Conservation (phyloP, 176 grass and related monocot genomes). For the Carex pumila region DNA sequence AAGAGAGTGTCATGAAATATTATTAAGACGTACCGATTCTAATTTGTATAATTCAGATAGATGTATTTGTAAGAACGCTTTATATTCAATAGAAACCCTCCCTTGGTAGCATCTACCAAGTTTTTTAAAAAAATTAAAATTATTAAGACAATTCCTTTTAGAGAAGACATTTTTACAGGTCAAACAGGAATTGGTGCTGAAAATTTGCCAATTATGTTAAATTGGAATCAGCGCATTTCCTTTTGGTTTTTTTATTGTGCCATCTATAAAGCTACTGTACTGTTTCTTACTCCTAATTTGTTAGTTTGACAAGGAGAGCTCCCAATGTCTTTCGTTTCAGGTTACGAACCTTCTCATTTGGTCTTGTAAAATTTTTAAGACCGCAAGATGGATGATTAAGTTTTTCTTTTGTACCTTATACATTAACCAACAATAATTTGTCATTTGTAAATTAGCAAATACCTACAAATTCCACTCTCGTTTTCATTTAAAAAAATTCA, state of each 20-base stretch:
- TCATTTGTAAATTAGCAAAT: no score
- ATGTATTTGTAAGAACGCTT: no score
- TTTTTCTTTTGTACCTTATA: background rate
- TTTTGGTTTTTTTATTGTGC: no score
- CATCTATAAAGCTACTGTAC: no score
- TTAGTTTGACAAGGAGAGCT: background rate
- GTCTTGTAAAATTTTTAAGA: background rate
- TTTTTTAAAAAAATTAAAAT: no score
- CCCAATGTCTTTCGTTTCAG: background rate
- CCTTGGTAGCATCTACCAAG: no score
- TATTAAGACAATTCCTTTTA: background rate
- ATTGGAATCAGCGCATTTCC: background rate
- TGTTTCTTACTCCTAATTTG: background rate
- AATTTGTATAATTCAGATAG: no score
- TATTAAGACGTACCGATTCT: background rate
- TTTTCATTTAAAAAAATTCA: no score
- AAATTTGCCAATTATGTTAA: background rate
- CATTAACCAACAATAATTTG: background rate
- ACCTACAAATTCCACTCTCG: no score
- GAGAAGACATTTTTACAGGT: background rate
- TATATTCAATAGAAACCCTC: no score
- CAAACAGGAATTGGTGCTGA: background rate
- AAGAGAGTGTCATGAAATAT: no score
- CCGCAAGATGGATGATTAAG: background rate
- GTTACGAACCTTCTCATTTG: background rate